phyloP scores from a whole-genome alignment of 73 alveolate genomes.

The Paramecium pentaurelia region DNA sequence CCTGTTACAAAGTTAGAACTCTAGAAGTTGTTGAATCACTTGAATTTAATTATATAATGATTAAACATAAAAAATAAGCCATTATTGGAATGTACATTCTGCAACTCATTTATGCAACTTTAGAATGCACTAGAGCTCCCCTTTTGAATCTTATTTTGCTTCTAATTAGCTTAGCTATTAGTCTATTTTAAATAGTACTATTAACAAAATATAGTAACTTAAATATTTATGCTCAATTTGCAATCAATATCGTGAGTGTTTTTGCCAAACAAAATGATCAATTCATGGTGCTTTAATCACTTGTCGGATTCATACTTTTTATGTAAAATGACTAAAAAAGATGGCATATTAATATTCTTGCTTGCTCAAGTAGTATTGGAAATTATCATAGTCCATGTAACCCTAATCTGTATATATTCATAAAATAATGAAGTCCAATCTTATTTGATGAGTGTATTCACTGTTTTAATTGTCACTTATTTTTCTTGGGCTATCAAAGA shows the following conservation, averaged over 20 bases:
- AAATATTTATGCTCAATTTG: neutral
- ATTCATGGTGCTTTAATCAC: neutral
- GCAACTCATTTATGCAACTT: neutral
- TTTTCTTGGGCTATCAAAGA: neutral
- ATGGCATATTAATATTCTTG: neutral
- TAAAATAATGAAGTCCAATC: neutral
- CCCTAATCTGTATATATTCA: conserved; percentile 15
- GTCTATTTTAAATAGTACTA: neutral
- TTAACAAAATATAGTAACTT: neutral
- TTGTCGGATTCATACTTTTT: neutral
- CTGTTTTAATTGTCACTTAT: neutral
- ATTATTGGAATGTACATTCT: neutral
- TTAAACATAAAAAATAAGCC: neutral
- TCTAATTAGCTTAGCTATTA: neutral
- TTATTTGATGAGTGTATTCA: neutral
- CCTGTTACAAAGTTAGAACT: neutral
- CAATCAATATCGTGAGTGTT: neutral
- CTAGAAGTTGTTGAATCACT: neutral
- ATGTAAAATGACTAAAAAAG: neutral
- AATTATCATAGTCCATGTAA: conserved; percentile 13
- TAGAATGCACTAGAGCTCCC: neutral
- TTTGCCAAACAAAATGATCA: neutral
- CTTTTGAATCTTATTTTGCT: neutral
- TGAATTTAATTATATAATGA: neutral
- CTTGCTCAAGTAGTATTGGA: conserved; percentile 28